Conservation (phyloP, 345 rosid genomes). For the Punica granatum region DNA sequence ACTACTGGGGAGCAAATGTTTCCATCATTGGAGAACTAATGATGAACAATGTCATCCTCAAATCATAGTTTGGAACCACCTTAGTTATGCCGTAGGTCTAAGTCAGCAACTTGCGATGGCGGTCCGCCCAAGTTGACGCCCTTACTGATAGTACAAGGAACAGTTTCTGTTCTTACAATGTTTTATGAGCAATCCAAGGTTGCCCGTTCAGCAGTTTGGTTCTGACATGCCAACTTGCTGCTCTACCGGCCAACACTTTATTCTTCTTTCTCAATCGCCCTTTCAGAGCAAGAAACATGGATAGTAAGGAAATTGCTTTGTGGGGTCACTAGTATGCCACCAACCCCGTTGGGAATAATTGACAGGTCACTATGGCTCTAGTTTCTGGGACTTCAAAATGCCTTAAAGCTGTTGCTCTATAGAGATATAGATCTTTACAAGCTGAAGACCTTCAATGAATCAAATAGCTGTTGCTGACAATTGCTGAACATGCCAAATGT, state of each 20-base stretch:
- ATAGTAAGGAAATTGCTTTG: background rate
- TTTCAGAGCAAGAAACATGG: background rate
- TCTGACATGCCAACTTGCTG: background rate
- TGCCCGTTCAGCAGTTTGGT: background rate
- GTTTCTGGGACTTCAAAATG: background rate
- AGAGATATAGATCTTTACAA: background rate
- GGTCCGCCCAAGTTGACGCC: background rate
- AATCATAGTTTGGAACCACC: background rate
- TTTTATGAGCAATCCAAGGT: background rate
- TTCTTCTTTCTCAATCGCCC: background rate
- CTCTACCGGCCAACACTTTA: background rate
- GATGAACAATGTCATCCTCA: background rate
- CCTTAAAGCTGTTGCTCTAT: background rate
- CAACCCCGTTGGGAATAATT: background rate
- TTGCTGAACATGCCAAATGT: background rate
- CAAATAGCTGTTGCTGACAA: background rate
- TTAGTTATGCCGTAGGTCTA: background rate
- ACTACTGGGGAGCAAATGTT: background rate
- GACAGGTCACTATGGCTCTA: background rate
- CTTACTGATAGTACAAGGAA: background rate
- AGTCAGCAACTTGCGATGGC: background rate
- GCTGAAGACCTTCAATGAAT: background rate
- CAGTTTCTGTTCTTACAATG: too few relatives aligned
- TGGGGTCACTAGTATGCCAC: background rate
- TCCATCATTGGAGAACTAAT: too few relatives aligned